Evolutionary conservation across 495 filamentous ascomycete species (phyloP).

Genomic region (Penicillium flavigenum): DNA sequence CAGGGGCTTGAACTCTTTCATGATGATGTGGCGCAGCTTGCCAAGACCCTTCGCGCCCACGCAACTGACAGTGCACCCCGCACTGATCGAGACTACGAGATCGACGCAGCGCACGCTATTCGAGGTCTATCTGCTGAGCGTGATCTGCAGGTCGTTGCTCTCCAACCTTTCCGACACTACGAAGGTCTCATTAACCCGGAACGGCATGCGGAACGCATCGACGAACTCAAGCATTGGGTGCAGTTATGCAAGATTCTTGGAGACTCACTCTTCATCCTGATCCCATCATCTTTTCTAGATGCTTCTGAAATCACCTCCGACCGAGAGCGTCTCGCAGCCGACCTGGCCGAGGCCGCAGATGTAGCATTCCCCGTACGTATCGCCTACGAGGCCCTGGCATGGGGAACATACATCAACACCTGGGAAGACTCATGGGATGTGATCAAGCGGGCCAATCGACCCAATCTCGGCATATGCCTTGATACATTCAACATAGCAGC

Average conservation of each 20-base stretch:
- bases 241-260: conserved; percentile 55
- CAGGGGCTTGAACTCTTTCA: conserved; percentile 30
- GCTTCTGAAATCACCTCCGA: conserved; percentile 52
- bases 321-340: conserved; percentile 53
- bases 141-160: conserved; percentile 55
- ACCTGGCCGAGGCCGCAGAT: conserved; percentile 62
- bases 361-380: conserved; percentile 57
- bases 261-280: conserved; percentile 60
- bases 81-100: conserved; percentile 26
- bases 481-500: conserved; percentile 78
- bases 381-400: conserved; percentile 69
- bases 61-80: conserved; percentile 3
- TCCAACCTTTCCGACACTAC: conserved; percentile 75
- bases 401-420: conserved; percentile 66
- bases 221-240: conserved; percentile 64
- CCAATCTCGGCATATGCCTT: conserved; percentile 71
- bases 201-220: conserved; percentile 52
- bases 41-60: conserved; percentile 20
- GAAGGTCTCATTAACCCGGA: conserved; percentile 62
- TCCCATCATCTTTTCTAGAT: conserved; percentile 66
- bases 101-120: conserved; percentile 57
- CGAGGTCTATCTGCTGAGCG: conserved; percentile 52
- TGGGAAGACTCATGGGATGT: conserved; percentile 71
- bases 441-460: conserved; percentile 57
- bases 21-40: conserved; percentile 29